These are phyloP conservation scores for Pezicula carpinea DNA, from an alignment of 2,329 filamentous ascomycete species.

Conservation along the genomic window DNA sequence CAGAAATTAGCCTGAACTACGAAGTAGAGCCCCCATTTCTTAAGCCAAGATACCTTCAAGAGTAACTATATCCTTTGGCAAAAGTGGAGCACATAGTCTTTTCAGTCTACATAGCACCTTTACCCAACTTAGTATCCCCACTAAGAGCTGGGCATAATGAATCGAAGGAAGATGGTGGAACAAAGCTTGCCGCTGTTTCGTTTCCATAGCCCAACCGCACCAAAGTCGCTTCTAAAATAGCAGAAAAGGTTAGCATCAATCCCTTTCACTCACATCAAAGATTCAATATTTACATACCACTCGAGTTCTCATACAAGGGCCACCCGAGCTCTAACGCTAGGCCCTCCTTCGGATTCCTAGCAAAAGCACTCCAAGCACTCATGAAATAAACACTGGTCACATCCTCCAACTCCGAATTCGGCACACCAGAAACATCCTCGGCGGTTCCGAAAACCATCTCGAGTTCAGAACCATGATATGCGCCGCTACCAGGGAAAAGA, in stretches of 20 bases:
- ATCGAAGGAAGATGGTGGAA: slow-evolving; percentile 15
- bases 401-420: slow-evolving; percentile 6
- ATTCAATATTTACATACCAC: slow-evolving; percentile 1
- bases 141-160: slow-evolving; percentile 17
- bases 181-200: slow-evolving; percentile 11
- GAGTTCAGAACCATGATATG: slow-evolving; percentile 28
- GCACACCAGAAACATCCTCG: slow-evolving; percentile 20
- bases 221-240: slow-evolving; percentile 15
- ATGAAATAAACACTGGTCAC: slow-evolving; percentile 19
- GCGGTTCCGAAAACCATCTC: slow-evolving; percentile 24
- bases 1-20: too few relatives aligned
- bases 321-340: slow-evolving; percentile 14
- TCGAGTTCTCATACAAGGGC: slow-evolving; percentile 8
- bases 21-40: too few relatives aligned
- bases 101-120: slow-evolving; percentile 23
- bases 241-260: not conserved
- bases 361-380: slow-evolving; percentile 30
- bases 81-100: too few relatives aligned
- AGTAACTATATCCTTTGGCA: too few relatives aligned
- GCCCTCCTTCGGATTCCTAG: slow-evolving; percentile 26
- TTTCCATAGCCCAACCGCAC: slow-evolving; percentile 23
- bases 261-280: not conserved
- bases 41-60: too few relatives aligned
- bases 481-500: slow-evolving; percentile 20
- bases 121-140: slow-evolving; percentile 15